Evolutionary conservation across 371 early-diverging fungal genomes (phyloP).

Genomic region (Cokeromyces recurvatus): DNA sequence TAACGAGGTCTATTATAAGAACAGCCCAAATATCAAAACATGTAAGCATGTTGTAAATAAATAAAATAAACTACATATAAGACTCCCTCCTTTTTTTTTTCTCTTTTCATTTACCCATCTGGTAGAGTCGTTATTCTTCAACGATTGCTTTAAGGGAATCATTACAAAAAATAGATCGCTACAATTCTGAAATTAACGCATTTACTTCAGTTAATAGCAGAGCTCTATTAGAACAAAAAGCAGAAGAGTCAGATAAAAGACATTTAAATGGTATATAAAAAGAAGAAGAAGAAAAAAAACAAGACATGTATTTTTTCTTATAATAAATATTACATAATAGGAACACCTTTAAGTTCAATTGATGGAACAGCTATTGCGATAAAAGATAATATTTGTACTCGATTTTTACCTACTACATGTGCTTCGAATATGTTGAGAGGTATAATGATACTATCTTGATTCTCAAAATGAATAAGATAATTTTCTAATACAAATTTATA

Average conservation of each 20-base stretch:
- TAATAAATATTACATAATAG: not conserved
- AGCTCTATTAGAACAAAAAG: not conserved
- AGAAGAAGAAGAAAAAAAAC: too few relatives aligned
- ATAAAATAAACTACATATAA: too few relatives aligned
- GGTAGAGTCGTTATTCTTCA: slow-evolving; percentile 12
- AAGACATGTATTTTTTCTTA: too few relatives aligned
- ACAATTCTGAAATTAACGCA: slow-evolving; percentile 31
- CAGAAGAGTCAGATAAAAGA: slow-evolving; percentile 6
- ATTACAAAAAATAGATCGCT: slow-evolving; percentile 17
- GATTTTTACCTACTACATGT: slow-evolving; percentile 60
- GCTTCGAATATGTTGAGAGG: slow-evolving; percentile 64
- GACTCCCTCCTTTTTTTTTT: too few relatives aligned
- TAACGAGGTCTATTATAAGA: too few relatives aligned
- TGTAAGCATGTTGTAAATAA: too few relatives aligned
- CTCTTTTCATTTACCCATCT: too few relatives aligned
- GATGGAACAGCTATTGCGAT: slow-evolving; percentile 63
- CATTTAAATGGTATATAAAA: slow-evolving; percentile 5
- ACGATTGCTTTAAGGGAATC: slow-evolving; percentile 8
- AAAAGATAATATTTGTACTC: slow-evolving; percentile 74
- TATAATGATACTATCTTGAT: too few relatives aligned
- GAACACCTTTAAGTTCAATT: slow-evolving; percentile 27
- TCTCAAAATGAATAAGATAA: too few relatives aligned
- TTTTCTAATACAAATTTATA: too few relatives aligned
- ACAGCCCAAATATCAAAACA: too few relatives aligned
- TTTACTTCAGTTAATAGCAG: slow-evolving; percentile 26